Evolutionary conservation across 805 yeast genomes (phyloP), one percentile per base, ranked within the genome.

Genomic region (Teunomyces funiuensis): DNA sequence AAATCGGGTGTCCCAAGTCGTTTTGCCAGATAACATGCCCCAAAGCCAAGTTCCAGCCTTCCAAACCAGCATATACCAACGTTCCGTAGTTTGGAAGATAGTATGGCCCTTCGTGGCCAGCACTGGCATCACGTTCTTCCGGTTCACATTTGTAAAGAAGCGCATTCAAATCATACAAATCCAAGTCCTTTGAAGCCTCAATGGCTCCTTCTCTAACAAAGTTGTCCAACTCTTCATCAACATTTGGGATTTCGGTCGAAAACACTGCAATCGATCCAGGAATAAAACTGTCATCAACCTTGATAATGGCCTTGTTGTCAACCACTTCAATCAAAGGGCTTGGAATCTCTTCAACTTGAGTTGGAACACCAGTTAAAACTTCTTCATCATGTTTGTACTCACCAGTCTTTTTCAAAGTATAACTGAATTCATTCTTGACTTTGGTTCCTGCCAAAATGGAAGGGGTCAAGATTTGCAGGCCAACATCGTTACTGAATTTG

Each of bases 241-340:
- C 87, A 10, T 79, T 77, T 6, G 80, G 76, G 42, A 85, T 80
- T 44, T 71, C 71, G 0, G 97, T 88, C 23, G 83, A 74, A 53
- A 88, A 76, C 2, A 93, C 83, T 0, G 95, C 88, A 51, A 93
- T 88, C 1, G 97, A 85, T 3, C 99, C 99, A 39, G 86, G 91
- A 3, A 91, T 89, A 65, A 91, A 90, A 4, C 49, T 33, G 0
- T 69, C 76, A 16, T 88, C 85, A 6, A 85, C 63, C 0, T 57
- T 64, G 40, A 93, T 79, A 4, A 71, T 66, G 3, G 90, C 68
- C 27, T 74, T 73, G 3, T 65, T 57, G 1, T 46, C 57, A 44
- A 77, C 69, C 38, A 55, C 68, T 4, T 66, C 71, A 26, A 85
- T 63, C 0, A 50, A 46, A 6, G 89, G 81, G 1, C 73, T 63